Evolutionary conservation across 805 yeast genomes (phyloP).

Genomic region (Saccharomyces paradoxus): DNA sequence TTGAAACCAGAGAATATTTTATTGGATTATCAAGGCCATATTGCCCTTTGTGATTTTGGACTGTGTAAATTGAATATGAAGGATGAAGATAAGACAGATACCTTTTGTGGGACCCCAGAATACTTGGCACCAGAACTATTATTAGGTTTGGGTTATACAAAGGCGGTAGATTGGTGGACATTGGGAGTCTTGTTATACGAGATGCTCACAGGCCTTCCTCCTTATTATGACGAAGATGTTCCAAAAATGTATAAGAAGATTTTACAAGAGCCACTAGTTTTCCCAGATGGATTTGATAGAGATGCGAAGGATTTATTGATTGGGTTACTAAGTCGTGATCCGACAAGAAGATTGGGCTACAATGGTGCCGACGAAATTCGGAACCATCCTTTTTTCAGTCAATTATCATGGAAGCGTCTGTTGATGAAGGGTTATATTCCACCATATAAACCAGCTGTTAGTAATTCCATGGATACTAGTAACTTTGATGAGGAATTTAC

Average conservation of each 20-base stretch:
- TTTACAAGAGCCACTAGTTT: conserved; percentile 76
- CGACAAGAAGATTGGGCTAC: conserved; percentile 64
- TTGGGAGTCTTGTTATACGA: conserved; percentile 88
- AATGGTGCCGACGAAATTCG: conserved; percentile 81
- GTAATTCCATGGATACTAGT: conserved; percentile 78
- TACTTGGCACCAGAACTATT: conserved; percentile 92
- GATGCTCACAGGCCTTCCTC: conserved; percentile 95
- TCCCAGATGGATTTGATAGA: conserved; percentile 80
- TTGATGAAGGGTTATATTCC: conserved; percentile 84
- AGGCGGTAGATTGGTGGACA: conserved; percentile 98
- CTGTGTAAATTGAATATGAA: conserved; percentile 93
- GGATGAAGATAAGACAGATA: conserved; percentile 75
- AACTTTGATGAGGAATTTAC: conserved; percentile 92
- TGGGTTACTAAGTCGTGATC: conserved; percentile 77
- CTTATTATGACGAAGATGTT: conserved; percentile 91
- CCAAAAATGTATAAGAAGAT: conserved; percentile 92
- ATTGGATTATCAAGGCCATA: conserved; percentile 93
- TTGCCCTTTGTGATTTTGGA: conserved; percentile 95
- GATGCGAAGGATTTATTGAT: conserved; percentile 77
- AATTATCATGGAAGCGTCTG: conserved; percentile 83
- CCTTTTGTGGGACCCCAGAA: conserved; percentile 98
- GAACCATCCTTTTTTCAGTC: conserved; percentile 75
- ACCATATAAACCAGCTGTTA: conserved; percentile 89
- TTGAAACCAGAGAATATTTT: conserved; percentile 93
- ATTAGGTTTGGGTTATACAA: conserved; percentile 87